Evolutionary conservation across 2,329 filamentous ascomycete species (phyloP), one percentile per base, ranked within the genome.

Genomic region (Phaeomoniella chlamydospora): DNA sequence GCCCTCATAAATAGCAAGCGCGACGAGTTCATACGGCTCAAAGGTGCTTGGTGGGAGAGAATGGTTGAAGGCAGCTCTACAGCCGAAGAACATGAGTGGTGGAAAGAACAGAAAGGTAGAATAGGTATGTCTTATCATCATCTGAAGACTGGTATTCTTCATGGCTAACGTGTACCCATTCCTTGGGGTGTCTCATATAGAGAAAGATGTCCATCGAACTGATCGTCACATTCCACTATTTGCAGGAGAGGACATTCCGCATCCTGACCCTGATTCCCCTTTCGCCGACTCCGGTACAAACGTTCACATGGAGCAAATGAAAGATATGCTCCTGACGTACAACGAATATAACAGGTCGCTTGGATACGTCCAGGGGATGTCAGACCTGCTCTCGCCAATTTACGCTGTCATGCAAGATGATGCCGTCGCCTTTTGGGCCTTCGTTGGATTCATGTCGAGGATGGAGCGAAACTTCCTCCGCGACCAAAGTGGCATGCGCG

Each of bases 331-430:
- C 1, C 70, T 98, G 13, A 96, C 90, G 0, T 98, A 98, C 58
- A 96, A 98, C 54, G 90, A 98, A 60, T 92, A 92, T 61, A 98
- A 98, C 62, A 82, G 77, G 40, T 84, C 90, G 39, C 71, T 98
- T 2, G 90, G 92, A 34, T 98, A 98, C 52, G 90, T 98, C 2
- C 90, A 98, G 62, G 90, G 90, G 41, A 98, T 98, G 90, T 94
- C 86, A 10, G 90, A 98, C 57, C 73, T 98, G 1, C 73, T 98
- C 5, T 86, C 90, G 0, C 90, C 90, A 2, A 85, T 98, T 41
- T 98, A 98, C 52, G 90, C 90, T 3, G 85, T 98, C 15, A 80
- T 94, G 61, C 90, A 98, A 61, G 92, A 98, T 53, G 90, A 98
- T 53, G 88, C 90, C 0, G 69, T 94, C 13, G 90, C 90, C 3